Base-by-base conservation (phyloP, 2,329 filamentous ascomycete genomes). In the Hymenoscyphus occultus region DNA sequence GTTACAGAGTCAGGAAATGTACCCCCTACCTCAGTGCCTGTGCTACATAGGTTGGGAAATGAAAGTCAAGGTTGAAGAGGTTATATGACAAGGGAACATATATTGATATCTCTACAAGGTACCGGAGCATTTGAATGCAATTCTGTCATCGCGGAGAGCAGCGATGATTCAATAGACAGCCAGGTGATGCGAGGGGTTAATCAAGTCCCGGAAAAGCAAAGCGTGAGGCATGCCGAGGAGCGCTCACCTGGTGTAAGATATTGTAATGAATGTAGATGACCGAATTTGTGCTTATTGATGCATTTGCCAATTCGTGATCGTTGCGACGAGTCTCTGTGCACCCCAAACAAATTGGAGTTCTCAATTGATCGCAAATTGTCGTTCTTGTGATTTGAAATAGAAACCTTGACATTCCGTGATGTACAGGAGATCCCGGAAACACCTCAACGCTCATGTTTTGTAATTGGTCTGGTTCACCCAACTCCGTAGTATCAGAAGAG, bases 1-100 rank as follows among this genome's bases (percentile, higher is more conserved):
- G 87, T 98, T 60, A 97, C 93, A 2, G 95, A 99, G 79, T 88
- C 94, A 75, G 95, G 94, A 54, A 91, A 87, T 73, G 84, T 96
- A 68, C 91, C 93, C 60, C 91, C 93, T 0, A 93, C 90, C 72
- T 93, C 92, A 7, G 93, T 97, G 54, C 90, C 93, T 12, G 87
- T 89, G 59, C 85, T 90, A 63, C 86, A 90, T 78, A 81, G 88
- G 62, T 78, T 88, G 74, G 84, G 81, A 68, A 79, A 78, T 64
- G 77, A 79, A 64, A 70, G 67, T 58, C 71, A 74, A 28, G 61
- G 39, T 60, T 63, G 51, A 68, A 60, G 40, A 45, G 39, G 35
- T 1, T 28, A 5, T 32, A 13, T 48, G 10, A 10, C 3, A 31
- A 54, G 9, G 48, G 48, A 28, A 12, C 19, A 54, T 28, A 54